Evolutionary conservation across 2,329 filamentous ascomycete species (phyloP).

Genomic region (Mariannaea sp.): DNA sequence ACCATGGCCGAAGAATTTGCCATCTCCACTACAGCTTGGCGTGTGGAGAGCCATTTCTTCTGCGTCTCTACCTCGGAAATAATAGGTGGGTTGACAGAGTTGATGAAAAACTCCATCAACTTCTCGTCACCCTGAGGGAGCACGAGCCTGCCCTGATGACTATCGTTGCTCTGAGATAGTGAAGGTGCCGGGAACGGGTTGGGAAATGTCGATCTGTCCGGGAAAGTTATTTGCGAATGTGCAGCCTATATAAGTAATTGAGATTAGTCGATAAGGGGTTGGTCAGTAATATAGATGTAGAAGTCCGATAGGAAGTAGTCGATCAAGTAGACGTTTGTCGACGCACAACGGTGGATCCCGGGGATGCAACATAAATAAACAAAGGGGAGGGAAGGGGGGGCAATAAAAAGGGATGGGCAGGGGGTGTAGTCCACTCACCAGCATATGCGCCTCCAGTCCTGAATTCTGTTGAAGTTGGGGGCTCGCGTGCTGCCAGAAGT

Average conservation of each 20-base stretch:
- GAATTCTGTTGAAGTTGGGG: constrained; percentile 32
- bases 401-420: too few relatives aligned
- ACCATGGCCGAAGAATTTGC: constrained; percentile 53
- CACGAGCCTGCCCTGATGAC: constrained; percentile 11
- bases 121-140: constrained; percentile 30
- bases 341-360: constrained; percentile 14
- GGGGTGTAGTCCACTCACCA: too few relatives aligned
- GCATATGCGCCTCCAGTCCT: constrained; percentile 31
- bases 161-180: constrained; percentile 29
- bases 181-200: constrained; percentile 31
- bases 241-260: constrained; percentile 20
- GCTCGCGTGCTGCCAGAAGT: constrained; percentile 43
- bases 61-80: constrained; percentile 58
- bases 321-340: too few relatives aligned
- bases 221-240: constrained; percentile 33
- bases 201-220: constrained; percentile 29
- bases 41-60: constrained; percentile 56
- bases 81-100: constrained; percentile 56
- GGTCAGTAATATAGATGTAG: too few relatives aligned
- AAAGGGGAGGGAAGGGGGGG: too few relatives aligned
- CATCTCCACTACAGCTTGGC: constrained; percentile 54
- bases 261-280: constrained; percentile 1
- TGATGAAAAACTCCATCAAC: constrained; percentile 54
- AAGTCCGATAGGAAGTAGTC: background rate
- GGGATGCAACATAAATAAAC: constrained; percentile 3